These are phyloP conservation scores for Nasturtium officinale DNA, from an alignment of 345 rosid genomes.

Conservation along the genomic window DNA sequence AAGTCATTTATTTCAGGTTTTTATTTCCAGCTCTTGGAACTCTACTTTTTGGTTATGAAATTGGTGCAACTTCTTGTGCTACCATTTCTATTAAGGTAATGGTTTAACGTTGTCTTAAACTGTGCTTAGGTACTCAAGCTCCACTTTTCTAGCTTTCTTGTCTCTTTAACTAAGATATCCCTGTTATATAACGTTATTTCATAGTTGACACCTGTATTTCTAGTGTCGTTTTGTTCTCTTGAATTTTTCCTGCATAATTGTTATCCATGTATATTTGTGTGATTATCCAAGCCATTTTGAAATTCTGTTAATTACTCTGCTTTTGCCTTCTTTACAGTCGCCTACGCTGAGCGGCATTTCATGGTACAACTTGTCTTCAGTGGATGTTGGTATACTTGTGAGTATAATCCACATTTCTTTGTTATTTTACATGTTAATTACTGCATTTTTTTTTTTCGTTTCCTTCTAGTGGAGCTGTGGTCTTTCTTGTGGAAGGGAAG, in stretches of 20 bases:
- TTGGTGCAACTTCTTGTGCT: constrained; percentile 96
- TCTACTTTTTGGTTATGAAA: constrained; percentile 90
- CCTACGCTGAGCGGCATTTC: constrained; percentile 72
- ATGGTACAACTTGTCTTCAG: constrained; percentile 83
- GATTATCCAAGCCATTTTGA: background rate
- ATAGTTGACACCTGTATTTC: background rate
- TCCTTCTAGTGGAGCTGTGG: constrained; percentile 3
- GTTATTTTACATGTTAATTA: constrained; percentile 12
- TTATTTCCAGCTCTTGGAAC: constrained; percentile 99
- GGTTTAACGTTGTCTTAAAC: constrained; percentile 12
- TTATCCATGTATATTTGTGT: background rate
- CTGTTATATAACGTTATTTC: background rate
- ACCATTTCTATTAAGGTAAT: constrained; percentile 73
- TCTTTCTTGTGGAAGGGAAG: constrained; percentile 9
- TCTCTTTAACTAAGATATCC: background rate
- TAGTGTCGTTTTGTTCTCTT: constrained; percentile 1
- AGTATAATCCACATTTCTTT: constrained; percentile 46
- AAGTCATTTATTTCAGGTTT: constrained; percentile 62
- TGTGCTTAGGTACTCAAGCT: background rate
- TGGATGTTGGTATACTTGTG: constrained; percentile 89
- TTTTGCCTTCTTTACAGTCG: constrained; percentile 62
- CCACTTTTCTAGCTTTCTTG: background rate
- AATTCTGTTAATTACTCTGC: constrained; percentile 7
- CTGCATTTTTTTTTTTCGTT: background rate
- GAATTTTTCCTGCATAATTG: background rate